Evolutionary conservation across 352 stramenopile species (phyloP).

Genomic region (Phytophthora uliginosa): DNA sequence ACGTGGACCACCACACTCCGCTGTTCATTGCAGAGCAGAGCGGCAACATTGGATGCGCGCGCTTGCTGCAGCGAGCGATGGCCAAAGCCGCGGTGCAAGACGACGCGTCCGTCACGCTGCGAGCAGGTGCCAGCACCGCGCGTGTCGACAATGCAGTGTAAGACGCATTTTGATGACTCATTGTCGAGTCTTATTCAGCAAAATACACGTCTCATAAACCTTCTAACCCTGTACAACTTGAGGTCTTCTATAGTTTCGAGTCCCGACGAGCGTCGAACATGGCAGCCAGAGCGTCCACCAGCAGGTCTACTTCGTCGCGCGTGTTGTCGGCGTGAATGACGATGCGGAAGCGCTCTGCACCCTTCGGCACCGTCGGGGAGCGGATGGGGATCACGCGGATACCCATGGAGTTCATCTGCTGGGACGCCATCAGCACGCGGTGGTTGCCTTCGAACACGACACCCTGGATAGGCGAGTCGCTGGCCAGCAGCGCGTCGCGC

Average conservation of each 20-base stretch:
- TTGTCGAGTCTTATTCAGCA: slow-evolving; percentile 21
- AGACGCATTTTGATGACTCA: slow-evolving; percentile 8
- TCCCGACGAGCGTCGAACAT: slow-evolving; percentile 50
- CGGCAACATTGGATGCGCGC: slow-evolving; percentile 81
- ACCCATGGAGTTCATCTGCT: slow-evolving; percentile 61
- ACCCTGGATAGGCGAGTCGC: slow-evolving; percentile 95
- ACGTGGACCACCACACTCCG: slow-evolving; percentile 79
- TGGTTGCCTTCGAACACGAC: slow-evolving; percentile 95
- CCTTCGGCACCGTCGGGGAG: slow-evolving; percentile 95
- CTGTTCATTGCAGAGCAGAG: slow-evolving; percentile 76
- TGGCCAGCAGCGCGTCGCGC: slow-evolving; percentile 59
- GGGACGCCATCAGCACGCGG: slow-evolving; percentile 83
- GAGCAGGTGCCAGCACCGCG: slow-evolving; percentile 52
- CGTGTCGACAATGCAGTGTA: slow-evolving; percentile 83
- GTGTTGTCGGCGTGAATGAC: slow-evolving; percentile 97
- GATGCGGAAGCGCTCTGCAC: slow-evolving; percentile 96
- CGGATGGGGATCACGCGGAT: slow-evolving; percentile 97
- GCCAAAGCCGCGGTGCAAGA: slow-evolving; percentile 72
- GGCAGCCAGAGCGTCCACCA: slow-evolving; percentile 60
- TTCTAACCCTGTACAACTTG: slow-evolving; percentile 6
- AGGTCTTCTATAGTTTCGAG: slow-evolving; percentile 45
- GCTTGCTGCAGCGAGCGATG: slow-evolving; percentile 83
- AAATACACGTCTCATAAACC: slow-evolving; percentile 26
- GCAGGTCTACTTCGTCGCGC: slow-evolving; percentile 79
- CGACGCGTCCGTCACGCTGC: slow-evolving; percentile 67